Base-by-base conservation (phyloP, 169 alveolate species). In the Eimeria maxima region DNA sequence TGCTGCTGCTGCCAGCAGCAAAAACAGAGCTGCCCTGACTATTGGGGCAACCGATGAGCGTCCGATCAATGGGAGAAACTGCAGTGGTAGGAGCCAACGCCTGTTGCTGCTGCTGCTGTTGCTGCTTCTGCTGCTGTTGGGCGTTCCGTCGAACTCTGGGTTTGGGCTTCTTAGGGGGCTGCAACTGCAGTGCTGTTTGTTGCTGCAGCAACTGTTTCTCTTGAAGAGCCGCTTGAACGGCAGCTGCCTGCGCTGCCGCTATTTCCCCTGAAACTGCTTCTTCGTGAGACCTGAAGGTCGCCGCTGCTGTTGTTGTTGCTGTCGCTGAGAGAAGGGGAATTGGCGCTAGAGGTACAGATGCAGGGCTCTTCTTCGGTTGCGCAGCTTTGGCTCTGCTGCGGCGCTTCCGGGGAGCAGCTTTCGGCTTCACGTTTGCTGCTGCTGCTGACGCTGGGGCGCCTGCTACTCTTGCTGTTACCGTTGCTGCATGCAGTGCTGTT, bases 121-220 rank as follows among this genome's bases (percentile, higher is more conserved):
- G 44, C 20, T 67, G 78, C 78, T 67, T 11, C 78, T 73, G 84
- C 84, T 73, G 84, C 84, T 29, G 53, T 27, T 73, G 27, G 13
- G 20, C 10, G 53, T 50, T 16, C n/a, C 50, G 20, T 22, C 45
- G 22, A 44, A 24, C 24, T 44, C 42, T 38, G 53, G 27, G 27
- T 27, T 27, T 73, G 45, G 29, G n/a, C n/a, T 29, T 27, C 45
- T 73, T 27, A n/a, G 27, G 45, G 42, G 84, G 50, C 53, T 73
- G 38, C 55, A 73, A 10, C 42, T 11, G 84, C 16, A 73, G 10
- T 20, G 16, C 27, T 1, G 84, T 24, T n/a, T 27, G 27, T 20
- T 73, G 84, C 84, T 73, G 76, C 76, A 67, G 27, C 76, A 67
- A 2, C 76, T 67, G 44, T 14, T 67, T 13, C 44, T 18, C 44